Evolutionary conservation across 352 stramenopile genomes (phyloP).

Genomic region (Pythium plurisporium): DNA sequence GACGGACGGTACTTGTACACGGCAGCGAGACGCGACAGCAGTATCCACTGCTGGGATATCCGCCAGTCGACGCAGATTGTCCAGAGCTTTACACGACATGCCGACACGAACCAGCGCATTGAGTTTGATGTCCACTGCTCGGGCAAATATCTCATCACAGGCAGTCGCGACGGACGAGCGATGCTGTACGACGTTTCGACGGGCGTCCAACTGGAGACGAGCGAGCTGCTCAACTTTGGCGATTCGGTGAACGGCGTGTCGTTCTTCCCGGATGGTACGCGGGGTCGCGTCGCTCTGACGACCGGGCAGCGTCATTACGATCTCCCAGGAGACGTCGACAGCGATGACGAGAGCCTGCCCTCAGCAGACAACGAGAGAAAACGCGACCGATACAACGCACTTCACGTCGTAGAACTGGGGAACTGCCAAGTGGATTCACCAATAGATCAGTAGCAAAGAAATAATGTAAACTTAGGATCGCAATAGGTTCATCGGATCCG

Average conservation of each 20-base stretch:
- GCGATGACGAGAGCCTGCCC: neutral
- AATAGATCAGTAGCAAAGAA: neutral
- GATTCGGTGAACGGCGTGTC: conserved; percentile 73
- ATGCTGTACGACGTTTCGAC: conserved; percentile 60
- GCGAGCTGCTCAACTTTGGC: conserved; percentile 33
- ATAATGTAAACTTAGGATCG: neutral
- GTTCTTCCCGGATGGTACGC: conserved; percentile 58
- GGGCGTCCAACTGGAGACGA: conserved; percentile 29
- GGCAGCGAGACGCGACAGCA: conserved; percentile 55
- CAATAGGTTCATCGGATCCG: conserved; percentile 38
- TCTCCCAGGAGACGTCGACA: conserved; percentile 51
- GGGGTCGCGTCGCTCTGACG: conserved; percentile 44
- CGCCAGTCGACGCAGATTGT: conserved; percentile 63
- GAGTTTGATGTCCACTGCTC: conserved; percentile 72
- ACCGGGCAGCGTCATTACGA: conserved; percentile 67
- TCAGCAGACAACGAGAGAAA: neutral
- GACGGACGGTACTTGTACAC: conserved; percentile 75
- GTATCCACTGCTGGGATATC: conserved; percentile 87
- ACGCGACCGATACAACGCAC: conserved; percentile 1
- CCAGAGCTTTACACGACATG: conserved; percentile 48
- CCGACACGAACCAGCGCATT: conserved; percentile 73
- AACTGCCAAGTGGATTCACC: no score
- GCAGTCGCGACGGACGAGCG: conserved; percentile 42
- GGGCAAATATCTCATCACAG: conserved; percentile 57
- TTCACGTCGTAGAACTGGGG: conserved; percentile 24